Evolutionary conservation across 305 asterid genomes (phyloP).

Genomic region (Solanum aculeatissimum): DNA sequence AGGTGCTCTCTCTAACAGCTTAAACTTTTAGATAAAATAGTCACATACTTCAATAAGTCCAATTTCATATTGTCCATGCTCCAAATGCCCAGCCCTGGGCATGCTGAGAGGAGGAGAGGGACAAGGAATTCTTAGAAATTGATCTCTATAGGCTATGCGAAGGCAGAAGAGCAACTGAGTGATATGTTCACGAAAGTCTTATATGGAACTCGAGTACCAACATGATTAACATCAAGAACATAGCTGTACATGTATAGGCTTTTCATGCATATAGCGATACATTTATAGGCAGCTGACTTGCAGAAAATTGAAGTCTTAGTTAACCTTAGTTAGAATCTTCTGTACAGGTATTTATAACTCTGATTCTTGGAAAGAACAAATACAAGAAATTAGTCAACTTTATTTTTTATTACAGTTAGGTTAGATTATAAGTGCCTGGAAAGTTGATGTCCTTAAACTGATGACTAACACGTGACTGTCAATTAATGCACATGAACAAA

Average conservation of each 20-base stretch:
- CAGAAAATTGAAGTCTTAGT: neutral
- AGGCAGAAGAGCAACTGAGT: neutral
- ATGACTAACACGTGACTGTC: neutral
- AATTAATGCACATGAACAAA: neutral
- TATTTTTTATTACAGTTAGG: neutral
- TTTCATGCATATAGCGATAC: neutral
- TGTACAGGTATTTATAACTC: neutral
- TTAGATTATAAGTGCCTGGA: neutral
- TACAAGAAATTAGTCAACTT: neutral
- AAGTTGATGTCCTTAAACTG: neutral
- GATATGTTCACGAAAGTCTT: neutral
- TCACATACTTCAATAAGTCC: neutral
- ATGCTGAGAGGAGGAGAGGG: neutral
- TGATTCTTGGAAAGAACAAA: neutral
- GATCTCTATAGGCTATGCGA: neutral
- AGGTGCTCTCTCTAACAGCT: neutral
- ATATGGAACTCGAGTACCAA: neutral
- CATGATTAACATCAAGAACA: neutral
- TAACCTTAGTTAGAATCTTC: neutral
- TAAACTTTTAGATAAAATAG: neutral
- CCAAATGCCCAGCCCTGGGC: neutral
- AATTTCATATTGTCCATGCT: neutral
- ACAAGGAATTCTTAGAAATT: neutral
- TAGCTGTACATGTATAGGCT: neutral
- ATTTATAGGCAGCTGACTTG: neutral